Conservation (phyloP, 495 filamentous ascomycete species). For the Hypoxylon perforatum region DNA sequence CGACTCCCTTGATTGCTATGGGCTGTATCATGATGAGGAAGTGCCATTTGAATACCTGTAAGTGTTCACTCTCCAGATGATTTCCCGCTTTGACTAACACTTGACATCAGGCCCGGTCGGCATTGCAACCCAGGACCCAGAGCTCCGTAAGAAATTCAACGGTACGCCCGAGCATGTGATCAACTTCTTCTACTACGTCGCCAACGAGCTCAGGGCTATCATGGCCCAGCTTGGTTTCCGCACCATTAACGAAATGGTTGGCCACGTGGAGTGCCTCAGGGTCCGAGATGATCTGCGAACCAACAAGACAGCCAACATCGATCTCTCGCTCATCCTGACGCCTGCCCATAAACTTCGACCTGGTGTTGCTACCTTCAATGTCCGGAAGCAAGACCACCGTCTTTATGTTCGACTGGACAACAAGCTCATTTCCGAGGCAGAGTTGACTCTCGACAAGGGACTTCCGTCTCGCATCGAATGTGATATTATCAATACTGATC, state of each 20-base stretch:
- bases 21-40: slow-evolving; percentile 98
- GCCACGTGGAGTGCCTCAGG: slow-evolving; percentile 86
- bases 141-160: slow-evolving; percentile 92
- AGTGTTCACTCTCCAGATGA: too few species aligned
- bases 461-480: slow-evolving; percentile 95
- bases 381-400: slow-evolving; percentile 96
- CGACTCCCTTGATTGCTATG: slow-evolving; percentile 95
- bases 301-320: slow-evolving; percentile 91
- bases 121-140: slow-evolving; percentile 96
- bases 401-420: slow-evolving; percentile 97
- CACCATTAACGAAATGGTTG: slow-evolving; percentile 98
- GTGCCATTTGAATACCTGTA: slow-evolving; percentile 80
- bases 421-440: slow-evolving; percentile 97
- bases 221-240: slow-evolving; percentile 97
- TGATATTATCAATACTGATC: slow-evolving; percentile 98
- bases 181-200: slow-evolving; percentile 99
- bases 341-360: slow-evolving; percentile 96
- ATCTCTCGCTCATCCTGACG: slow-evolving; percentile 94
- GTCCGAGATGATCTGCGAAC: slow-evolving; percentile 90
- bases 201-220: slow-evolving; percentile 97
- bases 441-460: slow-evolving; percentile 95
- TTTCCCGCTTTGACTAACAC: too few species aligned
- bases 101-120: slow-evolving; percentile 71
- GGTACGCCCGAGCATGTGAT: slow-evolving; percentile 98
- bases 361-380: slow-evolving; percentile 97